These are phyloP conservation scores for Tricharina praecox DNA, from an alignment of 495 filamentous ascomycete species.

Conservation along the genomic window DNA sequence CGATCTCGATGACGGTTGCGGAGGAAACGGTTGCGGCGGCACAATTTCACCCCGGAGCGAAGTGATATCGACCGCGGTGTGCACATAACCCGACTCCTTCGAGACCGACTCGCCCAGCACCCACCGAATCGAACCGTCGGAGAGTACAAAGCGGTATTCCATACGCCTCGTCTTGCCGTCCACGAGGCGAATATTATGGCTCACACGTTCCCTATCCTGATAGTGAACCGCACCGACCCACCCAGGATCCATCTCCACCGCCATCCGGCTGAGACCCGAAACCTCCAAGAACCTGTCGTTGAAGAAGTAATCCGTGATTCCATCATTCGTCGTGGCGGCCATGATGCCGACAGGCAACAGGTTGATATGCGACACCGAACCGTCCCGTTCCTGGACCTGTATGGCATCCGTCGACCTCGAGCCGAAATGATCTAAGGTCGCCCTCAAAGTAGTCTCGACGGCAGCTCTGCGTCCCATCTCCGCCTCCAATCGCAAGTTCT, in stretches of 20 bases:
- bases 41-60: not conserved
- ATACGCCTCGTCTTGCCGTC: constrained; percentile 21
- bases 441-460: constrained; percentile 17
- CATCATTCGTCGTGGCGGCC: constrained; percentile 19
- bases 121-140: constrained; percentile 22
- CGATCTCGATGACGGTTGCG: not conserved
- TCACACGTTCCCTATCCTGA: constrained; percentile 21
- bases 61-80: constrained; percentile 21
- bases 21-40: not conserved
- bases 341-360: constrained; percentile 20
- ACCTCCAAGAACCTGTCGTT: constrained; percentile 23
- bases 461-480: constrained; percentile 18
- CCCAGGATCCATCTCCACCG: constrained; percentile 17
- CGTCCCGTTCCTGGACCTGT: constrained; percentile 8
- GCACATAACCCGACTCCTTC: constrained; percentile 22
- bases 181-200: constrained; percentile 20
- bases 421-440: constrained; percentile 20
- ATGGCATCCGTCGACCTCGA: constrained; percentile 9
- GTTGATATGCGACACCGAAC: constrained; percentile 1
- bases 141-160: constrained; percentile 23
- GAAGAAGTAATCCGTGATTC: constrained; percentile 21
- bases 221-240: constrained; percentile 24
- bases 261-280: constrained; percentile 13
- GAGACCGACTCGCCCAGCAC: constrained; percentile 23
- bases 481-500: constrained; percentile 22